phyloP scores from a whole-genome alignment of 208 protist genomes.

The Acanthamoeba quina region DNA sequence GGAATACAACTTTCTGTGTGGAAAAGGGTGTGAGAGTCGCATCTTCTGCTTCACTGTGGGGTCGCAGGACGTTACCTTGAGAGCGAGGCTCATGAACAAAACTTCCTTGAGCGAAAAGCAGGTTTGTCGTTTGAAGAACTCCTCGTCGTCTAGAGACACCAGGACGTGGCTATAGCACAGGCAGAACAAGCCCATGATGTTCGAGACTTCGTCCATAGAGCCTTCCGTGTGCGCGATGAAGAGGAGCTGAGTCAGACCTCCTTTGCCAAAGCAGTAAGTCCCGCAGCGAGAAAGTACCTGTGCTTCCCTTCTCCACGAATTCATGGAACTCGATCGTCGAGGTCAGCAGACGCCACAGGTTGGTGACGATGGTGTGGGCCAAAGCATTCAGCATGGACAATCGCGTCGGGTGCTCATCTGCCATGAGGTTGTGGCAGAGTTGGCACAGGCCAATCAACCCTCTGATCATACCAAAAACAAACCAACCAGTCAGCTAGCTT shows the following conservation, averaged over 20 bases:
- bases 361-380: slow-evolving; percentile 40
- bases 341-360: slow-evolving; percentile 35
- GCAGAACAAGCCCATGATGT: slow-evolving; percentile 12
- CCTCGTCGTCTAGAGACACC: slow-evolving; percentile 40
- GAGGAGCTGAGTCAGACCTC: neutral
- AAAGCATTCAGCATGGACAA: slow-evolving; percentile 21
- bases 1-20: slow-evolving; percentile 37
- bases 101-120: slow-evolving; percentile 47
- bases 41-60: neutral
- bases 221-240: neutral
- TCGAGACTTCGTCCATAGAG: neutral
- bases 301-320: neutral
- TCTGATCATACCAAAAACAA: neutral
- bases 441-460: slow-evolving; percentile 14
- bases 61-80: neutral
- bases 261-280: neutral
- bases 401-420: neutral
- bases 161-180: slow-evolving; percentile 34
- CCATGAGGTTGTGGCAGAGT: slow-evolving; percentile 11
- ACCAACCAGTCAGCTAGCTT: neutral
- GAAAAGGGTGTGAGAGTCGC: neutral
- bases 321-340: slow-evolving; percentile 3
- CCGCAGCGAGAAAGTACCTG: neutral
- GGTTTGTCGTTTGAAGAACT: slow-evolving; percentile 59
- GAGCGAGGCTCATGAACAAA: neutral